These are phyloP conservation scores for Rutidosis leptorrhynchoides DNA, from an alignment of 129 eudicot species.

Conservation along the genomic window DNA sequence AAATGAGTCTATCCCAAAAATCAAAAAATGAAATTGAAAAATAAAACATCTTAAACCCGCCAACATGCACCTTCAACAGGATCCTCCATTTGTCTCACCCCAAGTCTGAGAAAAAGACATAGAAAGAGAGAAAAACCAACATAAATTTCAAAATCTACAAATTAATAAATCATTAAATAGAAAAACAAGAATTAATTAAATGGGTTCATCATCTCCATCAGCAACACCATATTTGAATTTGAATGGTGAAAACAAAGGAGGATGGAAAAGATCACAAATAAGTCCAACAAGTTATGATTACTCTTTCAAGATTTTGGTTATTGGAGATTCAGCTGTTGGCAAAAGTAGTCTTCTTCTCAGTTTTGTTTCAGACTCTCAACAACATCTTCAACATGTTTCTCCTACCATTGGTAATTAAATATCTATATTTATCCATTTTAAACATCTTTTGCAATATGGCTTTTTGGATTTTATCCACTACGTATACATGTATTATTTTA, in stretches of 20 bases:
- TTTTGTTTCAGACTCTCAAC: constrained; percentile 41
- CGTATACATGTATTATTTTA: neutral
- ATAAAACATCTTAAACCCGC: constrained; percentile 30
- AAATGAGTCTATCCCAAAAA: neutral
- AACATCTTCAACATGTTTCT: constrained; percentile 50
- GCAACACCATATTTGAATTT: constrained; percentile 19
- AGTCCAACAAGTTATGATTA: constrained; percentile 62
- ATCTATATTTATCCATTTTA: neutral
- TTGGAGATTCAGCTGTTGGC: constrained; percentile 89
- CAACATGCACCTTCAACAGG: constrained; percentile 25
- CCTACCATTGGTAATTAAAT: constrained; percentile 64
- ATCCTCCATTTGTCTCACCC: constrained; percentile 37
- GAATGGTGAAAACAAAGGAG: constrained; percentile 28
- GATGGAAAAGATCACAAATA: constrained; percentile 33
- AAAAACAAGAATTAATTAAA: neutral
- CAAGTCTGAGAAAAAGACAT: constrained; percentile 9
- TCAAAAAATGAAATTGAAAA: constrained; percentile 25
- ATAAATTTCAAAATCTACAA: constrained; percentile 17
- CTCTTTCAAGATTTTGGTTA: constrained; percentile 74
- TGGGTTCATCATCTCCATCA: constrained; percentile 44
- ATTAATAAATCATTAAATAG: neutral
- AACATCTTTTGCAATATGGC: neutral
- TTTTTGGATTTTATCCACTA: neutral
- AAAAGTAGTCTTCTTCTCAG: constrained; percentile 80
- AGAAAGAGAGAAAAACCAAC: constrained; percentile 12